A percentile compares a stretch with the other conserved stretches of the same genome.
Conservation (phyloP, 108 stramenopile genomes). For the Conticribra guillardii region DNA sequence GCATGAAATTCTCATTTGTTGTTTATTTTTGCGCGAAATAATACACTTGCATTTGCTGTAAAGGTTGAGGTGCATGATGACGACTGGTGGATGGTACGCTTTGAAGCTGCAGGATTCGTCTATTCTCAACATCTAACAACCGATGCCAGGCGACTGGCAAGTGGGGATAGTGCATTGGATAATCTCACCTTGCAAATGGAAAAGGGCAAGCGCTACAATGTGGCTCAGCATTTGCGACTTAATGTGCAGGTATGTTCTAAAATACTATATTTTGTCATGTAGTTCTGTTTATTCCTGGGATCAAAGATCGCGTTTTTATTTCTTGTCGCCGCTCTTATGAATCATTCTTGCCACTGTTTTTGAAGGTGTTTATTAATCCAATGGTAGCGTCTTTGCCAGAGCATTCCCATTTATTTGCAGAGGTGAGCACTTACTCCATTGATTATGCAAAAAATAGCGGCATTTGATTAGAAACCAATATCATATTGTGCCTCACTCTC, state of each 20-base stretch:
- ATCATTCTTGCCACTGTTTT: neutral
- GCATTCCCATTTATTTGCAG: constrained; percentile 66
- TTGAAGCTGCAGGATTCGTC: constrained; percentile 64
- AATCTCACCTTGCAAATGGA: constrained; percentile 22
- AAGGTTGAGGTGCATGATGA: constrained; percentile 38
- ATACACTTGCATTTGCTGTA: no score
- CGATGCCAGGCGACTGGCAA: constrained; percentile 35
- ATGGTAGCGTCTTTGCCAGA: constrained; percentile 60
- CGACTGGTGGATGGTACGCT: constrained; percentile 76
- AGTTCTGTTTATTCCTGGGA: no score
- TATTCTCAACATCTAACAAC: constrained; percentile 53
- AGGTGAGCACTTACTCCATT: constrained; percentile 18
- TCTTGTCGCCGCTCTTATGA: no score
- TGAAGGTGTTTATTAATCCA: constrained; percentile 58
- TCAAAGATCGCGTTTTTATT: neutral
- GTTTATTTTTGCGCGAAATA: no score
- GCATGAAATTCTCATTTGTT: no score
- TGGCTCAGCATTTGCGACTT: constrained; percentile 56
- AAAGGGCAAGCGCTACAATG: constrained; percentile 13
- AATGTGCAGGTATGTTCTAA: constrained; percentile 32
- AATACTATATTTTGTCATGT: no score
- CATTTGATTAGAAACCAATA: neutral
- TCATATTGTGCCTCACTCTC: neutral
- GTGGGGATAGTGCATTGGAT: constrained; percentile 24
- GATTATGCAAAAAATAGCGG: neutral